Evolutionary conservation across 2,329 filamentous ascomycete species (phyloP), one percentile per base, ranked within the genome.

Genomic region (Cytospora piceicola): DNA sequence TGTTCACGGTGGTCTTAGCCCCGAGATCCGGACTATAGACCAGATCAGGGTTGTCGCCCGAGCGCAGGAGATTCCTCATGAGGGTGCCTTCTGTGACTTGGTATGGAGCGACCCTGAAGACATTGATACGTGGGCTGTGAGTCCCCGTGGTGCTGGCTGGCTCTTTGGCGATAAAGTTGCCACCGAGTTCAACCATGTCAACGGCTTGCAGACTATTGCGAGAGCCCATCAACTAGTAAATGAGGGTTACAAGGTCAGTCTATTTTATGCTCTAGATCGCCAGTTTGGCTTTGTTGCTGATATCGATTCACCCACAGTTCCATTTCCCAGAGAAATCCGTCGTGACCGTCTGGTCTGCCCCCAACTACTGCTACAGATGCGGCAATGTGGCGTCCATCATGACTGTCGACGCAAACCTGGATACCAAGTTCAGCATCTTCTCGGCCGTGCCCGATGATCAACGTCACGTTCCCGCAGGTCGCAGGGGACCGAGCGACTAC

Each of bases 91-190:
- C 88, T 97, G 95, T 59, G 95, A 99, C 76, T 81, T 99, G 49
- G 95, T 99, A 8, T 99, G 95, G 95, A 97, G 93, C 63, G 95
- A 99, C 75, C 95, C 95, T 1, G 95, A 99, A 75, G 95, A 99
- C 71, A 89, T 96, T 58, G 94, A 98, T 73, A 96, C 97, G 70
- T 99, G 97, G 85, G 94, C 92, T 20, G 87, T 99, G 66, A 97
- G 93, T 65, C 95, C 95, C 9, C 86, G 95, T 72, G 95, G 95
- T 42, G 95, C 95, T n/a, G 95, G 95, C 0, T 99, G 97, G 82
- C 92, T 96, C 0, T 99, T 99, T 77, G 95, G 95, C 39, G 93
- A 95, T 64, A 96, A 98, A 80, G 95, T 99, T 24, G 95, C 97
- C 54, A 95, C 90, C 71, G 97, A 99, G 77, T 99, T 99, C 77